Conservation (phyloP, 2,329 filamentous ascomycete species). For the Apiospora aurea region DNA sequence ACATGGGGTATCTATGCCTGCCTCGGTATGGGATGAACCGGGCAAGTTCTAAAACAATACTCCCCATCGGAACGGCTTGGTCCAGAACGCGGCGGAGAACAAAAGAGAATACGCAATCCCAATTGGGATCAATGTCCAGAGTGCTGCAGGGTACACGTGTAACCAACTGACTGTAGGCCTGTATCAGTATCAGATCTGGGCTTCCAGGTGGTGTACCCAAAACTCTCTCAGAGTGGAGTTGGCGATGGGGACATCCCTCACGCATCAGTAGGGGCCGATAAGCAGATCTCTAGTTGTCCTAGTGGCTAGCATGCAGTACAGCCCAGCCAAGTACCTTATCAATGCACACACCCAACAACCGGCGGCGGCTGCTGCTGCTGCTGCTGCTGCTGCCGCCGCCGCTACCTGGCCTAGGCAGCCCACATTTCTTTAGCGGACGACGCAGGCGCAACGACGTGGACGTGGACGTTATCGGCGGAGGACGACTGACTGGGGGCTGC, state of each 20-base stretch:
- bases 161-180: conserved; percentile 11
- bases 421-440: neutral
- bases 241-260: conserved; percentile 9
- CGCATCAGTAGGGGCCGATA: conserved; percentile 11
- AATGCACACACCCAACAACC: neutral
- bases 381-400: too few species aligned
- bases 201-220: neutral
- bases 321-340: neutral
- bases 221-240: conserved; percentile 13
- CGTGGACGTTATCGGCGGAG: conserved; percentile 14
- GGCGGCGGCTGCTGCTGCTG: too few species aligned
- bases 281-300: conserved; percentile 12
- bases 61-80: neutral
- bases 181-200: conserved; percentile 1
- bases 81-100: conserved; percentile 5
- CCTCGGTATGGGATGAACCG: conserved; percentile 12
- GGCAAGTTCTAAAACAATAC: neutral
- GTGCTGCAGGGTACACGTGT: conserved; percentile 16
- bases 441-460: neutral
- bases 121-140: neutral
- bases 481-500: neutral
- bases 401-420: neutral
- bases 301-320: neutral
- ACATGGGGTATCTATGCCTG: neutral
- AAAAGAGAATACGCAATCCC: neutral